Conservation (phyloP, 2,329 filamentous ascomycete species). For the Coniochaeta sp. region DNA sequence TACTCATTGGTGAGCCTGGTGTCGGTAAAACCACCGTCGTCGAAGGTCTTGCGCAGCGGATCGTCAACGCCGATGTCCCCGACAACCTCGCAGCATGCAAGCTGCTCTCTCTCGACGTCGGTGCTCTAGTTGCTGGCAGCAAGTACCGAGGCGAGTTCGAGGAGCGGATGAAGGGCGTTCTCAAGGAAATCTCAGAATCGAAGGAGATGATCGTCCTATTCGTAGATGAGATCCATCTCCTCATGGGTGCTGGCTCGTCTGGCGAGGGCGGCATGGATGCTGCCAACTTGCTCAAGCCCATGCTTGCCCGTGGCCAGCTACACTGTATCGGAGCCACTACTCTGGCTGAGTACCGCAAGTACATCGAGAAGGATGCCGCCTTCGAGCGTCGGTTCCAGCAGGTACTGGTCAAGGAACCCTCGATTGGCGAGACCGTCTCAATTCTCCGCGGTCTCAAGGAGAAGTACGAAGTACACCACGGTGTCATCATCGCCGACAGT, state of each 20-base stretch:
- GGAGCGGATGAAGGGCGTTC: constrained; percentile 96
- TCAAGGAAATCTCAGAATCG: constrained; percentile 92
- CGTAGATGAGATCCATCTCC: constrained; percentile 95
- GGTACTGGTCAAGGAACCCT: constrained; percentile 91
- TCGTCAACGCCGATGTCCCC: constrained; percentile 93
- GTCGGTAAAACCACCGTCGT: constrained; percentile 98
- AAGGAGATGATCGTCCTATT: constrained; percentile 98
- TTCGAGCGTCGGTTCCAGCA: constrained; percentile 99
- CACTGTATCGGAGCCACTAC: constrained; percentile 98
- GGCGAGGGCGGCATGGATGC: constrained; percentile 99
- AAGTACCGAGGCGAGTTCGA: constrained; percentile 99
- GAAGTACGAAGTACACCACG: constrained; percentile 96
- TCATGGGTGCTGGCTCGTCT: constrained; percentile 93
- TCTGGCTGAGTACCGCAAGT: constrained; percentile 91
- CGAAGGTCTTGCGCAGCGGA: constrained; percentile 88
- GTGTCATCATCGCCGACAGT: constrained; percentile 91
- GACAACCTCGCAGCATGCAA: constrained; percentile 92
- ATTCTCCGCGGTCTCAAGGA: constrained; percentile 98
- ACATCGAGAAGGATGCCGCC: constrained; percentile 96
- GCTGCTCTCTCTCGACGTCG: constrained; percentile 90
- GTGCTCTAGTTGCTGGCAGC: constrained; percentile 89
- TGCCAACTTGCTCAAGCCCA: constrained; percentile 94
- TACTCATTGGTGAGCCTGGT: constrained; percentile 95
- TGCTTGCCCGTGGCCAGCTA: constrained; percentile 91
- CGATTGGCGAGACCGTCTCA: constrained; percentile 82